Conservation (phyloP, 164 flowering plant species). For the Piper betle region DNA sequence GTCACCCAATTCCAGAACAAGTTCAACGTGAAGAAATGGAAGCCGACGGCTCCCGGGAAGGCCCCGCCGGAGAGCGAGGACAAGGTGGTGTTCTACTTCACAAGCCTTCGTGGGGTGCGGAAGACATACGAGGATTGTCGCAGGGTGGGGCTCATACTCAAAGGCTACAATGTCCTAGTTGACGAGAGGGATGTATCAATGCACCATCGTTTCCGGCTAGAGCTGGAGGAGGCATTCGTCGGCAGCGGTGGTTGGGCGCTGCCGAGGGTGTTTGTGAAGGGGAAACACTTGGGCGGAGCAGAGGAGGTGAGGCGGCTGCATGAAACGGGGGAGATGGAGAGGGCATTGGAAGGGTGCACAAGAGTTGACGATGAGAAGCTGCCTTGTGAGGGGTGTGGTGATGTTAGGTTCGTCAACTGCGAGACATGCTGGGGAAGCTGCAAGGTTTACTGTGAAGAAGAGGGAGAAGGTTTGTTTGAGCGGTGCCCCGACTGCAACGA, state of each 20-base stretch:
- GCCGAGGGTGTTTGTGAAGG: conserved; percentile 67
- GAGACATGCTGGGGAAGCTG: conserved; percentile 85
- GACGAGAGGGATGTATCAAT: conserved; percentile 93
- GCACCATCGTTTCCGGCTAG: conserved; percentile 74
- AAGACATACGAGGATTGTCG: conserved; percentile 89
- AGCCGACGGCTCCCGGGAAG: conserved; percentile 1
- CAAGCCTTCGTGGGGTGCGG: conserved; percentile 81
- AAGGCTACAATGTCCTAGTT: conserved; percentile 39
- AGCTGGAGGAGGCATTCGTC: conserved; percentile 47
- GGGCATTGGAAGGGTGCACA: conserved; percentile 41
- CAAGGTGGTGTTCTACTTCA: conserved; percentile 58
- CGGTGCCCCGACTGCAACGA: conserved; percentile 86
- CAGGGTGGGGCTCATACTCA: conserved; percentile 47
- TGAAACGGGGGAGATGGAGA: conserved; percentile 68
- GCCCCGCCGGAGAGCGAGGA: conserved; percentile 22
- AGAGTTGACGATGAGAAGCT: conserved; percentile 22
- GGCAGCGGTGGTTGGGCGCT: conserved; percentile 21
- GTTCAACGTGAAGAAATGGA: conserved; percentile 6
- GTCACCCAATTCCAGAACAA: conserved; percentile 7
- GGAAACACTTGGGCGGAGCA: conserved; percentile 55
- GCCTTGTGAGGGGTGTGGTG: conserved; percentile 72
- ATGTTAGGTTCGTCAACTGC: conserved; percentile 75
- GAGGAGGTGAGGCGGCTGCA: conserved; percentile 58
- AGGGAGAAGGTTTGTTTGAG: conserved; percentile 34
- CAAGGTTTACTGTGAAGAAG: conserved; percentile 49